Percentiles rank a stretch among this genome's conserved stretches.
phyloP scores from a whole-genome alignment of 768 basidiomycete species.

The Podaxis mareebaensis region DNA sequence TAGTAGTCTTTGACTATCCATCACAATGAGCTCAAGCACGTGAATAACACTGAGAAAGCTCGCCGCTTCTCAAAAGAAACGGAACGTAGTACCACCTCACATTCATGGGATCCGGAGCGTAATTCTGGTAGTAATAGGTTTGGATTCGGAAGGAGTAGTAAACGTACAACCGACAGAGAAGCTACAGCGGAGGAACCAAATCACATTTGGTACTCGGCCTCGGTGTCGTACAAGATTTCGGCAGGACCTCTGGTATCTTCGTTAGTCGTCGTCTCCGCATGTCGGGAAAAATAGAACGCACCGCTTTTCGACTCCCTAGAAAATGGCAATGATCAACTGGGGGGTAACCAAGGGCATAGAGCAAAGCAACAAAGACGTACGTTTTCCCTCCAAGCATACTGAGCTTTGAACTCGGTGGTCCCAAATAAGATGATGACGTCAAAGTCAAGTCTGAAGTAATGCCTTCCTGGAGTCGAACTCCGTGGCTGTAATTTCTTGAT shows the following conservation, averaged over 20 bases:
- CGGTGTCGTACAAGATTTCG: slow-evolving; percentile 3
- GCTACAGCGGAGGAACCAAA: not conserved
- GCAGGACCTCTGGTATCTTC: not conserved
- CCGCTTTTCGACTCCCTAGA: slow-evolving; percentile 19
- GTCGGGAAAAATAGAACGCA: not conserved
- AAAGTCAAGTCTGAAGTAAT: slow-evolving; percentile 21
- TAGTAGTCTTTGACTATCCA: too few relatives aligned
- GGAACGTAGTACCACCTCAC: too few relatives aligned
- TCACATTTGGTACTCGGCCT: not conserved
- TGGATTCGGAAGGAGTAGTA: too few relatives aligned
- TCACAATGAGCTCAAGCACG: too few relatives aligned
- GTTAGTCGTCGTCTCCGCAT: not conserved
- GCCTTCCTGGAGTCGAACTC: not conserved
- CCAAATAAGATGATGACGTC: slow-evolving; percentile 22
- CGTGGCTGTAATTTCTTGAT: not conserved
- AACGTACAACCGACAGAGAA: too few relatives aligned
- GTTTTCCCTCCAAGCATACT: slow-evolving; percentile 18
- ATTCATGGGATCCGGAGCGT: too few relatives aligned
- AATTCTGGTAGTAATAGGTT: too few relatives aligned
- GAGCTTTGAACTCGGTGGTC: slow-evolving; percentile 20
- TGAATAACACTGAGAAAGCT: too few relatives aligned
- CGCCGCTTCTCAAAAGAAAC: too few relatives aligned
- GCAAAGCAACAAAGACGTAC: slow-evolving; percentile 3
- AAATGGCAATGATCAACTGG: not conserved
- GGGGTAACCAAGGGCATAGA: not conserved